A percentile compares a stretch with the other conserved stretches of the same genome.
These are phyloP conservation scores for Vigna unguiculata DNA, from an alignment of 306 rosid species.

Conservation along the genomic window DNA sequence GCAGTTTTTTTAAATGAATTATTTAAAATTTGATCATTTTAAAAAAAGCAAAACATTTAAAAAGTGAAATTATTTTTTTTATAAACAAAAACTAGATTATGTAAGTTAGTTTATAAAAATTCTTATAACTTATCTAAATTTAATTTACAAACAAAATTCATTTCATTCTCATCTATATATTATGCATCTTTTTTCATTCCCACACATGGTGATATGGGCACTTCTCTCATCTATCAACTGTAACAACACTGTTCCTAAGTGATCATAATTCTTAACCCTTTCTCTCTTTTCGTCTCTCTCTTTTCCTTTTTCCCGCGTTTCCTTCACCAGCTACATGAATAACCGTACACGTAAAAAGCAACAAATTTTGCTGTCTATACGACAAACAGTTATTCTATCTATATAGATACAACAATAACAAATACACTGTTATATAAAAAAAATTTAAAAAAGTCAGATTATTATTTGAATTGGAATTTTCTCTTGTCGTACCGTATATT, in stretches of 20 bases:
- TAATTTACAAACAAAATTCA: no score
- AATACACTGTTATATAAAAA: neutral
- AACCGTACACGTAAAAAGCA: constrained; percentile 7
- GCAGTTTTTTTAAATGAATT: no score
- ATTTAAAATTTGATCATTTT: no score
- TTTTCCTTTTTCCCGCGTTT: neutral
- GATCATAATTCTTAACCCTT: neutral
- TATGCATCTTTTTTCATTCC: no score
- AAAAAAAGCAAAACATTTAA: no score
- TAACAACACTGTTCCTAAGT: neutral
- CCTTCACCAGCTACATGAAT: neutral
- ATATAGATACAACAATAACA: neutral
- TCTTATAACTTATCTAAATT: no score
- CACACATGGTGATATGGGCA: neutral
- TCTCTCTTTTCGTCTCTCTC: neutral
- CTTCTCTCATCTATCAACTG: neutral
- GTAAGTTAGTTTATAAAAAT: no score
- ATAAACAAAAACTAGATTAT: no score
- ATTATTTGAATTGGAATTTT: constrained; percentile 11
- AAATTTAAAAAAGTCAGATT: neutral
- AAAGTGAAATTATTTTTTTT: no score
- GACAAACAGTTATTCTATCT: neutral
- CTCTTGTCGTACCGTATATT: constrained; percentile 3
- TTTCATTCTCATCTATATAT: no score
- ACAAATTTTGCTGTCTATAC: constrained; percentile 9